Evolutionary conservation across 192 early-diverging fungal species (phyloP).

Genomic region (Umbelopsis vinacea): DNA sequence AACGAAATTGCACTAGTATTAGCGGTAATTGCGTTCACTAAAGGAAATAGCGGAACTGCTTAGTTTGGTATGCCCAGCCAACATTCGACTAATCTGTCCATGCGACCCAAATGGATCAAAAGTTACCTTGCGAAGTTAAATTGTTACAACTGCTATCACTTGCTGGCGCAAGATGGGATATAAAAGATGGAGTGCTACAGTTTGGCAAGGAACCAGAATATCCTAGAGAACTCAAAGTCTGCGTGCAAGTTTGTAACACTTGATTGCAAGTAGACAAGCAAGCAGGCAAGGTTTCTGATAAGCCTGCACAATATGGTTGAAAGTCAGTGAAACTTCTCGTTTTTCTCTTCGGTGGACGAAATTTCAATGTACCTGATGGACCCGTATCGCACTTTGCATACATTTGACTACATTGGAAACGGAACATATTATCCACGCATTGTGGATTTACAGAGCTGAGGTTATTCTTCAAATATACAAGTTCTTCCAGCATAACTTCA

Average conservation of each 20-base stretch:
- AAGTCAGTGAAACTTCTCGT: neutral
- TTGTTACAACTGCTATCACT: conserved; percentile 15
- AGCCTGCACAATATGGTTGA: conserved; percentile 9
- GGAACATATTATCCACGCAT: conserved; percentile 35
- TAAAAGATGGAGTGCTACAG: conserved; percentile 32
- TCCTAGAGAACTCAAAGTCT: conserved; percentile 28
- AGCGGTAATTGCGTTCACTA: neutral
- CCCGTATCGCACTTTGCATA: conserved; percentile 31
- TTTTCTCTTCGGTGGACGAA: neutral
- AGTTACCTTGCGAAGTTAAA: conserved; percentile 19
- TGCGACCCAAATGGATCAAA: neutral
- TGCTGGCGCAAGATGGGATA: neutral
- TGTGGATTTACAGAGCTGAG: conserved; percentile 9
- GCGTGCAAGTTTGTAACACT: conserved; percentile 23
- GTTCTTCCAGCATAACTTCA: conserved; percentile 13
- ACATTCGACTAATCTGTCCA: neutral
- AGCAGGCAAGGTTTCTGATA: conserved; percentile 26
- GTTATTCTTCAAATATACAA: neutral
- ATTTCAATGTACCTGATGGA: neutral
- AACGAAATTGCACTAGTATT: conserved; percentile 30
- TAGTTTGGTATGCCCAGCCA: neutral
- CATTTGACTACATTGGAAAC: conserved; percentile 34
- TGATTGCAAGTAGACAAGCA: conserved; percentile 43
- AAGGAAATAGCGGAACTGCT: no score
- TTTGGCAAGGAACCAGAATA: conserved; percentile 26